phyloP scores from a whole-genome alignment of 805 yeast species.

The Ogataea ramenticola region DNA sequence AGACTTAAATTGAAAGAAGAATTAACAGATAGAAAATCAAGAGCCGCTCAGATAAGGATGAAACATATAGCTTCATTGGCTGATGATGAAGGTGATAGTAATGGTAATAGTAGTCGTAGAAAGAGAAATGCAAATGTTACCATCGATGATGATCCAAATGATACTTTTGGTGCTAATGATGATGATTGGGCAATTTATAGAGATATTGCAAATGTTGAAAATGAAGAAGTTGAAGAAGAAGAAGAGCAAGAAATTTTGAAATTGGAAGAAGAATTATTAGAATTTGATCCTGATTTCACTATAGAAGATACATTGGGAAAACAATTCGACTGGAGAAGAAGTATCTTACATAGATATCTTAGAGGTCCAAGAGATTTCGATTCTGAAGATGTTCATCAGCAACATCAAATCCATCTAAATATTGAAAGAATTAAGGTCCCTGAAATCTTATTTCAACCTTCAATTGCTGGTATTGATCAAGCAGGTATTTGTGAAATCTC shows the following conservation, averaged over 20 bases:
- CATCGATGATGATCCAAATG: constrained; percentile 86
- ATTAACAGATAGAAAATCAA: constrained; percentile 80
- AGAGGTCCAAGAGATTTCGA: constrained; percentile 89
- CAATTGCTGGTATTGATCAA: constrained; percentile 91
- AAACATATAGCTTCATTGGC: constrained; percentile 84
- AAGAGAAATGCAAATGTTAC: constrained; percentile 52
- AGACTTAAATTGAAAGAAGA: constrained; percentile 66
- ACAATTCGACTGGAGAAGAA: constrained; percentile 78
- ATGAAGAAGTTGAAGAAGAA: constrained; percentile 75
- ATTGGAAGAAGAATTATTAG: constrained; percentile 69
- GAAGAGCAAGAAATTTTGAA: constrained; percentile 52
- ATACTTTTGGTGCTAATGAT: constrained; percentile 91
- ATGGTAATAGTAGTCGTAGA: constrained; percentile 16
- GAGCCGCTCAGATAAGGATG: constrained; percentile 90
- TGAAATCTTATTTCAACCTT: constrained; percentile 87
- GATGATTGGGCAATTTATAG: constrained; percentile 93
- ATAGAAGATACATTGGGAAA: constrained; percentile 79
- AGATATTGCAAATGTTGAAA: constrained; percentile 67
- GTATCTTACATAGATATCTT: constrained; percentile 71
- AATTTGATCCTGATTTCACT: constrained; percentile 79
- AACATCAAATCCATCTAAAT: constrained; percentile 85
- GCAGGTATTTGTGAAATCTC: constrained; percentile 84
- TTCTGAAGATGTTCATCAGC: constrained; percentile 74
- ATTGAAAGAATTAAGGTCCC: constrained; percentile 89
- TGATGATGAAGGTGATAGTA: constrained; percentile 4